Percentiles rank a stretch among this genome's conserved stretches.
These are phyloP conservation scores for Raphanus hybrid DNA, from an alignment of 441 rosid species.

Conservation along the genomic window DNA sequence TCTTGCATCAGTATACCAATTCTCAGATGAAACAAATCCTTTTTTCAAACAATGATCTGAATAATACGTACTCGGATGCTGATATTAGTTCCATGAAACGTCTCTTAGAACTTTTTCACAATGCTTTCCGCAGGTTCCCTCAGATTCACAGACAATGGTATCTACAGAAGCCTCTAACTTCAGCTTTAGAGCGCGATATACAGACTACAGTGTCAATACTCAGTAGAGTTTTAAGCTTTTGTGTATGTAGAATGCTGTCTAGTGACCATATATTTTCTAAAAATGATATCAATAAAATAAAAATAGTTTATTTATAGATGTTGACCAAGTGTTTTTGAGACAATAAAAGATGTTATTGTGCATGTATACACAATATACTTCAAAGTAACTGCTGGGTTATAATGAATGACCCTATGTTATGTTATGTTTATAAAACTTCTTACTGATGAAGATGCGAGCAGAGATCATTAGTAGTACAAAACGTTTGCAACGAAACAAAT, in stretches of 20 bases:
- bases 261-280: neutral
- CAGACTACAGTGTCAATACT: neutral
- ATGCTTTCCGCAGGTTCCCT: too few relatives aligned
- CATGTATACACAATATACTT: too few relatives aligned
- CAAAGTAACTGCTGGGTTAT: neutral
- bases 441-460: neutral
- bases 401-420: neutral
- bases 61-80: slow-evolving; percentile 72
- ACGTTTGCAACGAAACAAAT: neutral
- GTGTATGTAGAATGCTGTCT: neutral
- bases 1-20: slow-evolving; percentile 40
- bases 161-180: neutral
- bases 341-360: too few relatives aligned
- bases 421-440: neutral
- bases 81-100: slow-evolving; percentile 84
- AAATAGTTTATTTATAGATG: too few relatives aligned
- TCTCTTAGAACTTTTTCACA: slow-evolving; percentile 43
- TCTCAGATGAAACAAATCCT: slow-evolving; percentile 11
- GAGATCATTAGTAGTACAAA: neutral
- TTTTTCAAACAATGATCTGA: neutral
- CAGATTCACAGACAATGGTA: too few relatives aligned
- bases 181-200: neutral
- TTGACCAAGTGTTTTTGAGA: too few relatives aligned
- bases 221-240: neutral
- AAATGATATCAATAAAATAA: neutral